Evolutionary conservation across 2,329 filamentous ascomycete genomes (phyloP).

Genomic region (Penicillium frequentans): DNA sequence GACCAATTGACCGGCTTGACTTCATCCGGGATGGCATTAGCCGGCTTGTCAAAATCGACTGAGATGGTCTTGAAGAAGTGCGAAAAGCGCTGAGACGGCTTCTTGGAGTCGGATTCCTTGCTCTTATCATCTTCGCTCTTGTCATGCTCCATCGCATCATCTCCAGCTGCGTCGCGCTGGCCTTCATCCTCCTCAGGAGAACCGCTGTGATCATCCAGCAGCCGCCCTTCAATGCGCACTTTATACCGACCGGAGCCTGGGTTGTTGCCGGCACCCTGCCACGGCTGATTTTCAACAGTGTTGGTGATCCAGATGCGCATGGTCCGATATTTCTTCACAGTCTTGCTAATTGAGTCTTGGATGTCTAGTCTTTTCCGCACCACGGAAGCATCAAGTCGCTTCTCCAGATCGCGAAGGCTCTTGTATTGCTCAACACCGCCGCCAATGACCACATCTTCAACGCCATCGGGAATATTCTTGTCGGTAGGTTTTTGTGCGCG

Average conservation of each 20-base stretch:
- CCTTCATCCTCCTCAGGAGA: constrained; percentile 47
- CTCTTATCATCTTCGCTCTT: constrained; percentile 34
- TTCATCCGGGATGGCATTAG: constrained; percentile 43
- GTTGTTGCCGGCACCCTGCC: constrained; percentile 60
- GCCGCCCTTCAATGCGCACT: constrained; percentile 85
- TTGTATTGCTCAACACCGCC: constrained; percentile 81
- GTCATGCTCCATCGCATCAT: constrained; percentile 63
- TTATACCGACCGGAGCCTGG: constrained; percentile 59
- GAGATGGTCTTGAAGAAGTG: constrained; percentile 55
- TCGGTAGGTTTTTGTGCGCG: constrained; percentile 89
- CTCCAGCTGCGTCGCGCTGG: constrained; percentile 26
- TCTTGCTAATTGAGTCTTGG: constrained; percentile 74
- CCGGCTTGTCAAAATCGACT: constrained; percentile 51
- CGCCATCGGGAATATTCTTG: constrained; percentile 87
- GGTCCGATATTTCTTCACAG: constrained; percentile 76
- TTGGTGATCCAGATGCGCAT: constrained; percentile 94
- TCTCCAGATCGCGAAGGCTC: constrained; percentile 81
- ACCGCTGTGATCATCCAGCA: constrained; percentile 70
- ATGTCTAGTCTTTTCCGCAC: constrained; percentile 92
- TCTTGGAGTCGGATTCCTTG: constrained; percentile 30
- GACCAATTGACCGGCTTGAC: constrained; percentile 73
- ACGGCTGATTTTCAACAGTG: constrained; percentile 89
- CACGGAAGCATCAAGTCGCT: constrained; percentile 85
- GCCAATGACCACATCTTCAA: constrained; percentile 79
- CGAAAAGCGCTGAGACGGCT: constrained; percentile 44